Evolutionary conservation across 495 filamentous ascomycete species (phyloP), one percentile per base, ranked within the genome.

Genomic region (Extremus antarcticus): DNA sequence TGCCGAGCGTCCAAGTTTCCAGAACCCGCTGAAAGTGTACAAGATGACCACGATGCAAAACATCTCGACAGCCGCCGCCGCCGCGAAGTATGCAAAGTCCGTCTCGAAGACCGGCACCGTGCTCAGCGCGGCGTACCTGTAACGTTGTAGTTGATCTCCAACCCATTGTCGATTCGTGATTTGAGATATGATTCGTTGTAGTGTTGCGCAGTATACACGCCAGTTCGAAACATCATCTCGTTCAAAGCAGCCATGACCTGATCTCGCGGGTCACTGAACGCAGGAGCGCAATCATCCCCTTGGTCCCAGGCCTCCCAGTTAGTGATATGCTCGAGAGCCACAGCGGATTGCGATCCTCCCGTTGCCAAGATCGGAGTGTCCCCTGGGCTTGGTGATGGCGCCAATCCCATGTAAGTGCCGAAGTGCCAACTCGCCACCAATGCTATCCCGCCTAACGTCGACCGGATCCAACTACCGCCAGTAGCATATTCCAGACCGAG

Each of bases 21-120:
- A 70, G 56, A 61, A 68, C 1, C 65, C 65, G 19, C 59, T 25
- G 53, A 65, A 70, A 2, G 53, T 55, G 11, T 62, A 61, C 17
- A 64, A n/a, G 2, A 65, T 58, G 10, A 55, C 51, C 22, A 60
- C 0, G 4, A 50, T 46, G 2, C 51, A 51, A 2, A 66, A 16
- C 22, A 63, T n/a, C 40, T 59, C 55, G 35, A 64, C 25, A 19
- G 40, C 29, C 15, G 53, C 57, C 11, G 52, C 50, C 24, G 47
- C 52, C 21, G 54, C 38, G 24, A 53, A 60, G 35, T 40, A 43
- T 38, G 24, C 50, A 35, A 51, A 52, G 40, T 51, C 43, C 15
- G 55, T 45, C 43, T 56, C 47, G 43, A 54, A 51, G n/a, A 56
- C 54, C 25, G 25, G 47, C 22, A 55, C 43, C 25, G 41, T 17